Evolutionary conservation across 2,329 filamentous ascomycete genomes (phyloP).

Genomic region (Helotiales sp.): DNA sequence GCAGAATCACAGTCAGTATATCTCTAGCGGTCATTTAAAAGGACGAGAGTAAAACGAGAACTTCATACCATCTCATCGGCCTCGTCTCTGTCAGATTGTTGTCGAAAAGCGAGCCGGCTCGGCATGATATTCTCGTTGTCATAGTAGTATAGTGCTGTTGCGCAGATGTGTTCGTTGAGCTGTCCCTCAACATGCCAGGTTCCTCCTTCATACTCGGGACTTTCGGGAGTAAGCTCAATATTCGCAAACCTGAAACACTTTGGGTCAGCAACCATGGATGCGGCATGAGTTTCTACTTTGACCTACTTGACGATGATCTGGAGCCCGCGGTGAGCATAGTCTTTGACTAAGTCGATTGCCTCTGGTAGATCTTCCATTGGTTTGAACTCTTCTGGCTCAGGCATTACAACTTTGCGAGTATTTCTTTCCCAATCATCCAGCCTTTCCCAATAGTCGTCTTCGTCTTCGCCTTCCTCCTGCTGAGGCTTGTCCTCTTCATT

Average conservation of each 20-base stretch:
- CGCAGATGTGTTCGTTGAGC: conserved; percentile 59
- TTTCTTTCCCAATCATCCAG: conserved; percentile 12
- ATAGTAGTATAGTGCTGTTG: conserved; percentile 57
- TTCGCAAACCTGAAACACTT: conserved; percentile 50
- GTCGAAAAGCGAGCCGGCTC: conserved; percentile 50
- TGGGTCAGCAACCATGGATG: neutral
- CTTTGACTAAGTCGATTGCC: conserved; percentile 8
- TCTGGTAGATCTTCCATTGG: neutral
- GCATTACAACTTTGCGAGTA: conserved; percentile 2
- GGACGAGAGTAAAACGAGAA: neutral
- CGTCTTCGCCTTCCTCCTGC: conserved; percentile 23
- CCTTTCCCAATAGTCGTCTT: conserved; percentile 22
- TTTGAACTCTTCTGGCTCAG: conserved; percentile 24
- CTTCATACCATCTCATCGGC: neutral
- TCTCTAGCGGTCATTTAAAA: too few relatives aligned
- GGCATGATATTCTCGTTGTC: conserved; percentile 54
- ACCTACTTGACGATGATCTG: conserved; percentile 64
- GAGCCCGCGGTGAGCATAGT: conserved; percentile 46
- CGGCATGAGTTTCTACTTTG: neutral
- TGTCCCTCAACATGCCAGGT: conserved; percentile 52
- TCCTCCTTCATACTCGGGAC: conserved; percentile 54
- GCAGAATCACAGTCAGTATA: neutral
- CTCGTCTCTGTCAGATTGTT: conserved; percentile 27
- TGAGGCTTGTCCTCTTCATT: conserved; percentile 37
- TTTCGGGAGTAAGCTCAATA: conserved; percentile 62